Percentiles rank a stretch among this genome's conserved stretches.
These are phyloP conservation scores for Apophysomyces elegans DNA, from an alignment of 371 early-diverging fungal genomes.

Conservation along the genomic window DNA sequence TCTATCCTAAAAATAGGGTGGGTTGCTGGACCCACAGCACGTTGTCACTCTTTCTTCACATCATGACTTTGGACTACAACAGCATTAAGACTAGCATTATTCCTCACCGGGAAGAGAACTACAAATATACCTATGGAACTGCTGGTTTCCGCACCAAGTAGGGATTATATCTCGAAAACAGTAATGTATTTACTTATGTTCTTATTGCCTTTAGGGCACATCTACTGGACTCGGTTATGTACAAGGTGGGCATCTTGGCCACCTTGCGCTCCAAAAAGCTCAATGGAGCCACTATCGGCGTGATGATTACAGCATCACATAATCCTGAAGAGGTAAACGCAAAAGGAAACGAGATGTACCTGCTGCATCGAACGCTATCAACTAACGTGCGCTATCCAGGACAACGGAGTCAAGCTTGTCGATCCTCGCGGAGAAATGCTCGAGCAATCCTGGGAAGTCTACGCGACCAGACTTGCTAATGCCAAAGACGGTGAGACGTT, in stretches of 20 bases:
- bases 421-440: slow-evolving; percentile 99
- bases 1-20: neutral
- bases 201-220: slow-evolving; percentile 63
- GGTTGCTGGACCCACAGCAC: neutral
- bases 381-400: slow-evolving; percentile 49
- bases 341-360: slow-evolving; percentile 8
- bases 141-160: slow-evolving; percentile 96
- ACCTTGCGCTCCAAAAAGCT: slow-evolving; percentile 89
- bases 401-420: slow-evolving; percentile 99
- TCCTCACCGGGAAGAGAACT: slow-evolving; percentile 34
- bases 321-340: slow-evolving; percentile 87
- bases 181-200: neutral
- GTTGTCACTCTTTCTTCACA: neutral
- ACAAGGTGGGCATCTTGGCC: slow-evolving; percentile 93
- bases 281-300: slow-evolving; percentile 91
- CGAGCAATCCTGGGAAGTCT: slow-evolving; percentile 94
- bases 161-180: slow-evolving; percentile 17
- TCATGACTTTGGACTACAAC: slow-evolving; percentile 30
- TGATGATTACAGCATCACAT: slow-evolving; percentile 99
- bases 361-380: neutral
- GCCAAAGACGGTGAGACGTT: slow-evolving; percentile 76
- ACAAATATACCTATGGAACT: slow-evolving; percentile 89
- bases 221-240: slow-evolving; percentile 89
- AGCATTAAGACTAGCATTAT: slow-evolving; percentile 43
- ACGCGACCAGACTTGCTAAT: slow-evolving; percentile 94